These are phyloP conservation scores for Ustilago tritici DNA, from an alignment of 1,284 basidiomycete genomes.

Conservation along the genomic window DNA sequence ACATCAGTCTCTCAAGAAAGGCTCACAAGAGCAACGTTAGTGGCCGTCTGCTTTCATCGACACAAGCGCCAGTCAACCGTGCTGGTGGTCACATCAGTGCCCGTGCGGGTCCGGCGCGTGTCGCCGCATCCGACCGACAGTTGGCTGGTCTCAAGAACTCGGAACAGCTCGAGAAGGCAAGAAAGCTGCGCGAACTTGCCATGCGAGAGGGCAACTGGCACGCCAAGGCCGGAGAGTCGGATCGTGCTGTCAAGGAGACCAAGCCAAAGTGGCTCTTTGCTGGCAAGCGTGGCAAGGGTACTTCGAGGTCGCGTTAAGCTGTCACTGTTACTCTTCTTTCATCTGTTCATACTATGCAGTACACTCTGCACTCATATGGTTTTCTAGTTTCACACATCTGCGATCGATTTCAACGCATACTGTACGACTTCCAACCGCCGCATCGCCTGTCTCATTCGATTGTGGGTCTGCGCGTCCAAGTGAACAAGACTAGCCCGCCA, in stretches of 20 bases:
- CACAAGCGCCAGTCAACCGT: slow-evolving; percentile 56
- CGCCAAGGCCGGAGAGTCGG: slow-evolving; percentile 66
- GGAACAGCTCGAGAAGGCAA: slow-evolving; percentile 63
- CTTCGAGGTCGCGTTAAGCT: slow-evolving; percentile 56
- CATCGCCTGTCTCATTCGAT: not conserved
- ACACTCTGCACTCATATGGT: slow-evolving; percentile 6
- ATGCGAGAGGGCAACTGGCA: slow-evolving; percentile 63
- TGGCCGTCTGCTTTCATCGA: slow-evolving; percentile 44
- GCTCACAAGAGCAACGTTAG: slow-evolving; percentile 76
- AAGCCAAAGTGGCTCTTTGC: slow-evolving; percentile 68
- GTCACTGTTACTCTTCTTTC: not conserved
- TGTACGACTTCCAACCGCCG: not conserved
- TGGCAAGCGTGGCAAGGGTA: slow-evolving; percentile 67
- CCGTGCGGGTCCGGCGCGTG: slow-evolving; percentile 64
- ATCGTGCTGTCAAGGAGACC: slow-evolving; percentile 65
- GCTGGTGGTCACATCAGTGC: slow-evolving; percentile 61
- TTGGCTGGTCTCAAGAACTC: slow-evolving; percentile 59
- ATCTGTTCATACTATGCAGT: slow-evolving; percentile 5
- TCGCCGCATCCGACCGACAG: slow-evolving; percentile 63
- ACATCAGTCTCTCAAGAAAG: slow-evolving; percentile 50
- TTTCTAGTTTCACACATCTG: slow-evolving; percentile 20
- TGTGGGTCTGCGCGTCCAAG: not conserved
- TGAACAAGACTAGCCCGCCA: not conserved
- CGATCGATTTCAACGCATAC: slow-evolving; percentile 23
- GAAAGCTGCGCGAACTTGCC: slow-evolving; percentile 57